Conservation (phyloP, 1,139 yeast species). For the Yamadazyma oceani region DNA sequence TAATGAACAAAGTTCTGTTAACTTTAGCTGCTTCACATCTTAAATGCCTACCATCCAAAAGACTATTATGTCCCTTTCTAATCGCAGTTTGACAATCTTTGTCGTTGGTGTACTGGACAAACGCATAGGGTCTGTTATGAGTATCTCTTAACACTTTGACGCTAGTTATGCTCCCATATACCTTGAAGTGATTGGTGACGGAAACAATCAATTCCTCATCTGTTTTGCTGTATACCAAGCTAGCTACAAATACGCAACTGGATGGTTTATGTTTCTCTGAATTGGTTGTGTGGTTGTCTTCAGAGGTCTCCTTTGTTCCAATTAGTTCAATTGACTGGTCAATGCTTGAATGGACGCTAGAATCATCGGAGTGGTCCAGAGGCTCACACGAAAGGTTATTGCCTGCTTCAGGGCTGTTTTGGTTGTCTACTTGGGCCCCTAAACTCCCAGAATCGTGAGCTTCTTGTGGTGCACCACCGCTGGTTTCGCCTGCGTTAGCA, state of each 20-base stretch:
- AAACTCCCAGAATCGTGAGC: too few relatives aligned
- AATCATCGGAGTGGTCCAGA: too few relatives aligned
- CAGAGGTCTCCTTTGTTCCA: not conserved
- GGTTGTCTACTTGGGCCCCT: too few relatives aligned
- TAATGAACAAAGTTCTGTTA: conserved; percentile 73
- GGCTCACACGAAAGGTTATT: too few relatives aligned
- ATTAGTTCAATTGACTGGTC: too few relatives aligned
- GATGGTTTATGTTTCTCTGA: conserved; percentile 54
- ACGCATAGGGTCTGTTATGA: conserved; percentile 85
- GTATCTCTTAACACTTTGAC: conserved; percentile 89
- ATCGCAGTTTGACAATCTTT: conserved; percentile 72
- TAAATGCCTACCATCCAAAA: conserved; percentile 70
- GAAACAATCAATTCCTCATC: conserved; percentile 73
- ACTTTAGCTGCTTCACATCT: conserved; percentile 92
- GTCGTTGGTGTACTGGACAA: conserved; percentile 80
- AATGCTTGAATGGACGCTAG: too few relatives aligned
- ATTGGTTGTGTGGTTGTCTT: not conserved
- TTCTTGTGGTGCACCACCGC: too few relatives aligned
- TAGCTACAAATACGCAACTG: conserved; percentile 86
- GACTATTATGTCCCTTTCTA: conserved; percentile 63
- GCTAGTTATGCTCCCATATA: conserved; percentile 68
- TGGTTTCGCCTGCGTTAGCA: too few relatives aligned
- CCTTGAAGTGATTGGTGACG: conserved; percentile 60
- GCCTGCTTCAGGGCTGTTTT: too few relatives aligned
- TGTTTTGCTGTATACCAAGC: conserved; percentile 58